Conservation (phyloP, 1,139 yeast species). For the Debaryomycetaceae sp. region DNA sequence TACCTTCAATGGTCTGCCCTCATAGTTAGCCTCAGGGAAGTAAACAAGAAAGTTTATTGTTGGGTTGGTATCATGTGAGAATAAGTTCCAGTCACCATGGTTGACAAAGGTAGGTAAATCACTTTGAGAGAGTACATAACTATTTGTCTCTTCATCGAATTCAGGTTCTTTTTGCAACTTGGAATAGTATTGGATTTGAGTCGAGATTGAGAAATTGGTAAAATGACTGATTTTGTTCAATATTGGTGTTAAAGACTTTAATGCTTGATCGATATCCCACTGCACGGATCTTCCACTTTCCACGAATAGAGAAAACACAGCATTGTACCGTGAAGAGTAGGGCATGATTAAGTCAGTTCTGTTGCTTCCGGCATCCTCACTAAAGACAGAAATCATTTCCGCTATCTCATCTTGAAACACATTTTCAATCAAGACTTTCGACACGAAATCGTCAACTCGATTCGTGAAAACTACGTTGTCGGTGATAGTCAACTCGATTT, state of each 20-base stretch:
- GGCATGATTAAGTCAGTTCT: slow-evolving; percentile 39
- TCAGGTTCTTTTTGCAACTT: slow-evolving; percentile 29
- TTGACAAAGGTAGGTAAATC: slow-evolving; percentile 71
- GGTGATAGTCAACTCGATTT: slow-evolving; percentile 25
- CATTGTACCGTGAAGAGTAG: slow-evolving; percentile 61
- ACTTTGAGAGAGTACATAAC: slow-evolving; percentile 34
- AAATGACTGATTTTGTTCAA: slow-evolving; percentile 39
- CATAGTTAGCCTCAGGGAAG: slow-evolving; percentile 47
- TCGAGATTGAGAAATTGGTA: slow-evolving; percentile 71
- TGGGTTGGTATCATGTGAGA: slow-evolving; percentile 54
- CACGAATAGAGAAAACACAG: slow-evolving; percentile 58
- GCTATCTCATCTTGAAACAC: slow-evolving; percentile 36
- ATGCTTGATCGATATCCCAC: slow-evolving; percentile 39
- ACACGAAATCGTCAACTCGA: slow-evolving; percentile 31
- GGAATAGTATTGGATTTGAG: slow-evolving; percentile 75
- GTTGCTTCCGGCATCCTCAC: slow-evolving; percentile 15
- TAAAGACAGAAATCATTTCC: slow-evolving; percentile 16
- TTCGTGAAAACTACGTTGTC: slow-evolving; percentile 24
- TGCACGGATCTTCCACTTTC: slow-evolving; percentile 36
- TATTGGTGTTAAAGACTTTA: slow-evolving; percentile 24
- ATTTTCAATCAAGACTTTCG: slow-evolving; percentile 29
- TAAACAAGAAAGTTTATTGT: slow-evolving; percentile 68
- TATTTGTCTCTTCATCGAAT: slow-evolving; percentile 20
- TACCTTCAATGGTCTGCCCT: slow-evolving; percentile 42
- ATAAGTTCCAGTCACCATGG: slow-evolving; percentile 74